Percentiles rank a stretch among this genome's conserved stretches.
These are phyloP conservation scores for Sinapis alba DNA, from an alignment of 441 rosid genomes.

Conservation along the genomic window DNA sequence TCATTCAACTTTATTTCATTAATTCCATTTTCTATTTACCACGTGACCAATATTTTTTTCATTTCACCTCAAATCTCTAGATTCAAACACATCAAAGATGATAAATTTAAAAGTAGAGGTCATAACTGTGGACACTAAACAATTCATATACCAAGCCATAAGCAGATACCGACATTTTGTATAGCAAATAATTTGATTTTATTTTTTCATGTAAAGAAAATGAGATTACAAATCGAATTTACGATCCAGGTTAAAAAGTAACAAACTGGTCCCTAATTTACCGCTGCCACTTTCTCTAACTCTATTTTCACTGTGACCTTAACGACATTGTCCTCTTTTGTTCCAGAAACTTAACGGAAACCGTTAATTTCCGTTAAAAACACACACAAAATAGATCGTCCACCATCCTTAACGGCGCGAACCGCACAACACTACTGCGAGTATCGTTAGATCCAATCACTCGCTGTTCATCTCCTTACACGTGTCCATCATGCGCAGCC, in stretches of 20 bases:
- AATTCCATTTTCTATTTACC: background rate
- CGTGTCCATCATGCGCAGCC: slow-evolving; percentile 41
- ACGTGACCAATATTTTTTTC: background rate
- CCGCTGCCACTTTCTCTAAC: slow-evolving; percentile 15
- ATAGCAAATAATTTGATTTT: background rate
- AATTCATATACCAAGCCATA: slow-evolving; percentile 5
- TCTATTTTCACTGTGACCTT: background rate
- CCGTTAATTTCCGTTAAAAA: too few species aligned
- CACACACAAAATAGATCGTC: slow-evolving; percentile 15
- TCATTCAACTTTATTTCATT: background rate
- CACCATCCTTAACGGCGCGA: slow-evolving; percentile 32
- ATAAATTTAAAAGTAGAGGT: background rate
- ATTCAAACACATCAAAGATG: background rate
- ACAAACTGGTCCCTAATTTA: slow-evolving; percentile 25
- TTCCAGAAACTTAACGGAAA: slow-evolving; percentile 35
- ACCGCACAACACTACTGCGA: slow-evolving; percentile 14
- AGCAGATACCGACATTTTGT: slow-evolving; percentile 24
- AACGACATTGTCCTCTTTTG: slow-evolving; percentile 31
- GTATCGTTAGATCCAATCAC: background rate
- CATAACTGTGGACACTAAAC: background rate
- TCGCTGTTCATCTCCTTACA: slow-evolving; percentile 8
- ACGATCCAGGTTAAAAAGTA: slow-evolving; percentile 5
- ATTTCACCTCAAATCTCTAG: background rate
- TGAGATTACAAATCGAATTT: slow-evolving; percentile 11
- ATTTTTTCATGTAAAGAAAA: background rate